phyloP scores from a whole-genome alignment of 371 early-diverging fungal species.

The Circinella minor region DNA sequence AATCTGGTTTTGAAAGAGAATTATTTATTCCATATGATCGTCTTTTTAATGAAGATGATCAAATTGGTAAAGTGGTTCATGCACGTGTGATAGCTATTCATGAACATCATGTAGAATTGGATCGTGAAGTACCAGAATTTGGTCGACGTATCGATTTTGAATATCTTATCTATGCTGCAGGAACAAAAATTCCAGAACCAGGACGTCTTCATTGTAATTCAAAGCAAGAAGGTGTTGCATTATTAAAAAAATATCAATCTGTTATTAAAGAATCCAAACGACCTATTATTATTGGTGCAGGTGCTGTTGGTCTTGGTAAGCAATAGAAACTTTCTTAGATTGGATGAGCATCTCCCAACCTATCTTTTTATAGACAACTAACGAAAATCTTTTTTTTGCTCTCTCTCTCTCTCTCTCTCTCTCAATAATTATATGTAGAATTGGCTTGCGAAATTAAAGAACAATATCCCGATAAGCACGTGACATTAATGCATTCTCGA shows the following conservation, averaged over 20 bases:
- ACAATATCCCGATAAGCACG: slow-evolving; percentile 62
- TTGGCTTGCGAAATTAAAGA: slow-evolving; percentile 73
- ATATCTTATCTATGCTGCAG: slow-evolving; percentile 63
- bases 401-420: no score
- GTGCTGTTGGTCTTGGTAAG: slow-evolving; percentile 68
- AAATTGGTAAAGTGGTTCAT: slow-evolving; percentile 54
- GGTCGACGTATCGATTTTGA: slow-evolving; percentile 56
- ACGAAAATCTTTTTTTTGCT: no score
- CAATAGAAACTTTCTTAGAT: not conserved
- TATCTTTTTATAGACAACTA: no score
- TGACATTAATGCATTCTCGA: slow-evolving; percentile 68
- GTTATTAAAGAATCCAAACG: slow-evolving; percentile 51
- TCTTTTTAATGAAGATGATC: slow-evolving; percentile 47
- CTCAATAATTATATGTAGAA: slow-evolving; percentile 32
- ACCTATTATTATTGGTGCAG: slow-evolving; percentile 68
- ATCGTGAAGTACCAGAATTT: slow-evolving; percentile 55
- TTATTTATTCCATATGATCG: slow-evolving; percentile 64
- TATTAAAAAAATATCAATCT: slow-evolving; percentile 49
- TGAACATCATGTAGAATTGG: slow-evolving; percentile 55
- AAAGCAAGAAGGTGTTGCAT: slow-evolving; percentile 48
- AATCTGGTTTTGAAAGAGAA: slow-evolving; percentile 63
- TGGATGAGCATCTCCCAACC: no score
- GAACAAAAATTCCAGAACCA: slow-evolving; percentile 56
- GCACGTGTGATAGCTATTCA: slow-evolving; percentile 55
- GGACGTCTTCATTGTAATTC: slow-evolving; percentile 48